A percentile compares a stretch with the other conserved stretches of the same genome.
Conservation (phyloP, 2,329 filamentous ascomycete genomes). For the Aquanectria penicillioides region DNA sequence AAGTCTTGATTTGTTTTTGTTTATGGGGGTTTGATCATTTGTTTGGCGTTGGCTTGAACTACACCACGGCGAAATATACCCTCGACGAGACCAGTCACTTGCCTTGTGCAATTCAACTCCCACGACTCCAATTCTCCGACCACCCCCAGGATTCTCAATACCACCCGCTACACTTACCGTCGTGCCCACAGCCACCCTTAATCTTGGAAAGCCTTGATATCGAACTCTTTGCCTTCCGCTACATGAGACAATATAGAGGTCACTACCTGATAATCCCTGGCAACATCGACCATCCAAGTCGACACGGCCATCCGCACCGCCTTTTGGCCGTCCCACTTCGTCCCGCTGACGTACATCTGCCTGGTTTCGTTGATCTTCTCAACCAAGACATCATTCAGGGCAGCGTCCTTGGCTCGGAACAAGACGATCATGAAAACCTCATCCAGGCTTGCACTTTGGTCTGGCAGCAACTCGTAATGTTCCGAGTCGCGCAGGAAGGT, state of each 20-base stretch:
- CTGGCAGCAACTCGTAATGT: conserved; percentile 74
- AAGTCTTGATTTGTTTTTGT: conserved; percentile 5
- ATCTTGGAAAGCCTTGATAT: conserved; percentile 31
- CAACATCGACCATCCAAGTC: conserved; percentile 81
- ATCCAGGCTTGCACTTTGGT: conserved; percentile 54
- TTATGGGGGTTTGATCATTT: too few species aligned
- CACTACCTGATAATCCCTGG: conserved; percentile 74
- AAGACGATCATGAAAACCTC: conserved; percentile 74
- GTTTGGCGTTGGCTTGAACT: conserved; percentile 17
- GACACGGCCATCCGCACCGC: conserved; percentile 87
- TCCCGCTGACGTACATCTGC: conserved; percentile 85
- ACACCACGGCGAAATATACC: conserved; percentile 8
- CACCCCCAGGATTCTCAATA: background rate
- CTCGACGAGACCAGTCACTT: background rate
- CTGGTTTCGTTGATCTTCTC: conserved; percentile 77
- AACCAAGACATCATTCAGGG: conserved; percentile 73
- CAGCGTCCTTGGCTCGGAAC: conserved; percentile 74
- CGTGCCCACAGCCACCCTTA: too few species aligned
- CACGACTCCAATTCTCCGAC: background rate
- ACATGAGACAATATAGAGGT: conserved; percentile 68
- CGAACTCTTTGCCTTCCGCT: conserved; percentile 46
- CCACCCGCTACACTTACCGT: too few species aligned
- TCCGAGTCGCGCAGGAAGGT: conserved; percentile 68
- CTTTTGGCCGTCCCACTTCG: conserved; percentile 76
- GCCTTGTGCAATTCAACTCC: background rate